Evolutionary conservation across 2,329 filamentous ascomycete species (phyloP), one percentile per base, ranked within the genome.

Genomic region (Clarireedia paspali): DNA sequence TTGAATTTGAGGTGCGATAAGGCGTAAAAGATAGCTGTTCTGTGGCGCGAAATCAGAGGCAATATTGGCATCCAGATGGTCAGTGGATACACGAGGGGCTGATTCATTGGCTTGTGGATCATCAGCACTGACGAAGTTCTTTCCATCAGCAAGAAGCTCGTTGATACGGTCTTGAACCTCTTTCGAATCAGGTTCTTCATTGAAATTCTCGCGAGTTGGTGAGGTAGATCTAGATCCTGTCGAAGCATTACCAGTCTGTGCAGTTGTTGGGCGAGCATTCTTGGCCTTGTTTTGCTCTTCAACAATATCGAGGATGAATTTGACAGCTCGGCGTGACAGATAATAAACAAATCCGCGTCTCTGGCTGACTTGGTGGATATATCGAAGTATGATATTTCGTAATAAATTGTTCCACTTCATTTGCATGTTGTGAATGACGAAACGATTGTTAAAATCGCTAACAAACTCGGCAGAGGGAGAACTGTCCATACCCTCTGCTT

Each of bases 401-500:
- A 99, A 74, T 10, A 91, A 83, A 65, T 99, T 99, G 74, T 96
- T 97, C 94, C 94, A 99, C 71, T 99, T 99, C 56, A 99, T 76
- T 67, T 99, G 94, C 69, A 95, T 82, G 66, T 99, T 99, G 75
- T 99, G 94, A 52, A 99, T 88, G 64, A 97, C 92, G 74, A 99
- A 99, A 2, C 94, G 88, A 68, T 99, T 99, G 70, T 95, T 94
- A 76, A 96, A 99, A 68, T 97, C 91, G 70, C 88, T 96, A 49
- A 89, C 85, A 63, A 92, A 92, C 62, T 96, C 91, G 15, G 88
- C 82, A 3, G 85, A 81, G 1, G 86, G 82, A 20, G 53, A 26
- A 2, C 85, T 83, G 1, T 86, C 84, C 50, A 84, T 81, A n/a
- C 76, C 75, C 36, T 75, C 74, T 12, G 74, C 69, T 5, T 77